These are phyloP conservation scores for Tolypocladium inflatum DNA, from an alignment of 2,329 filamentous ascomycete genomes.

Conservation along the genomic window DNA sequence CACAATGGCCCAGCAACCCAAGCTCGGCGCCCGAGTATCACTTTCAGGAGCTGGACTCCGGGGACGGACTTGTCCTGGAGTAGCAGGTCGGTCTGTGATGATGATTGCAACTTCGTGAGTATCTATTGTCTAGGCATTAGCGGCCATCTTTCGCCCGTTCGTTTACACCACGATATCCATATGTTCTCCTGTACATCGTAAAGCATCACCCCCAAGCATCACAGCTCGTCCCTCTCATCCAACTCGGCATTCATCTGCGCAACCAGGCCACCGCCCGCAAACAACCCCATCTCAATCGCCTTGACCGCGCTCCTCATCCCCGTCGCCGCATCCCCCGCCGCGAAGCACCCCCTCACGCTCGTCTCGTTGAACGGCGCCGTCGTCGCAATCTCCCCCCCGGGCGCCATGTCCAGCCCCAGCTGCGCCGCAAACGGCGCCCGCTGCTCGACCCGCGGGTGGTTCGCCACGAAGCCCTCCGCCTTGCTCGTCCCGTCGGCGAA, in stretches of 20 bases:
- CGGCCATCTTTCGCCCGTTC: not conserved
- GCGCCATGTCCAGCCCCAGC: not conserved
- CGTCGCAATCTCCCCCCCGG: not conserved
- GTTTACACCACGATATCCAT: not conserved
- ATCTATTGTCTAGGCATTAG: not conserved
- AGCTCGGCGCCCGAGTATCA: constrained; percentile 46
- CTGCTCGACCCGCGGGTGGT: not conserved
- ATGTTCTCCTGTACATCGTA: not conserved
- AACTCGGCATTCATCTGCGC: not conserved
- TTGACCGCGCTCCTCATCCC: not conserved
- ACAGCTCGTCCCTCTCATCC: not conserved
- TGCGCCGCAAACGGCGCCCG: not conserved
- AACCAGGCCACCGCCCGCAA: not conserved
- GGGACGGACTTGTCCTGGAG: constrained; percentile 41
- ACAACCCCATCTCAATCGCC: not conserved
- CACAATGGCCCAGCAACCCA: constrained; percentile 43
- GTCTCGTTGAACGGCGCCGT: not conserved
- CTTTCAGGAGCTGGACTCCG: constrained; percentile 46
- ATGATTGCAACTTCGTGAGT: not conserved
- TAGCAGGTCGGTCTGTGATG: constrained; percentile 10
- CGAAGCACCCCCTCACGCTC: not conserved
- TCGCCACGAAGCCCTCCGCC: not conserved
- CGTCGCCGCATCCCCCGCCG: not conserved
- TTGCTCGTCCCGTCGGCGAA: not conserved
- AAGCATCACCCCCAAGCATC: not conserved